phyloP scores from a whole-genome alignment of 345 rosid species.

The Arabidopsis suecica region DNA sequence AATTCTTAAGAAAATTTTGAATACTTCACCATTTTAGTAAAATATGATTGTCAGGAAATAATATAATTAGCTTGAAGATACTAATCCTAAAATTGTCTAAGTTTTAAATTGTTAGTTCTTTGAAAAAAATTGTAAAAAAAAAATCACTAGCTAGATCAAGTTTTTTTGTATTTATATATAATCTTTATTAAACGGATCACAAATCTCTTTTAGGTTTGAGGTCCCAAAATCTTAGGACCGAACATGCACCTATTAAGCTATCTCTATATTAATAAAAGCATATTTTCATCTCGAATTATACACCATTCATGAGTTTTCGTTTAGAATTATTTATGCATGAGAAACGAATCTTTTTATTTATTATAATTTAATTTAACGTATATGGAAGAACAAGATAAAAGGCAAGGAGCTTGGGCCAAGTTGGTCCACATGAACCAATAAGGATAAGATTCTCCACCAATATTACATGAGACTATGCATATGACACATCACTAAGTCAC shows the following conservation, averaged over 20 bases:
- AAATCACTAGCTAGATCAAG: not conserved
- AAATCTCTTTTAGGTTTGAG: not conserved
- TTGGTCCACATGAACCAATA: conserved; percentile 46
- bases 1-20: not conserved
- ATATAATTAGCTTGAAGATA: not conserved
- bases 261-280: conserved; percentile 6
- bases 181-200: not conserved
- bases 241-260: conserved; percentile 6
- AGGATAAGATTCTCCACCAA: conserved; percentile 44
- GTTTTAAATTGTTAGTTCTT: not conserved
- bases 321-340: conserved; percentile 1
- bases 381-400: conserved; percentile 35
- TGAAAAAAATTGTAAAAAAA: not conserved
- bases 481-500: conserved; percentile 36
- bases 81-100: not conserved
- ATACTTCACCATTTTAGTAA: not conserved
- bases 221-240: conserved; percentile 1
- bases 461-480: conserved; percentile 30
- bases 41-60: not conserved
- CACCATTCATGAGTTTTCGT: not conserved
- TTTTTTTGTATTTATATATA: not conserved
- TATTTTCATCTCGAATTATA: not conserved
- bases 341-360: conserved; percentile 8
- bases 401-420: conserved; percentile 31
- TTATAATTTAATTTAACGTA: conserved; percentile 5